Base-by-base conservation (phyloP, 768 basidiomycete species). In the Mycena indigotica region DNA sequence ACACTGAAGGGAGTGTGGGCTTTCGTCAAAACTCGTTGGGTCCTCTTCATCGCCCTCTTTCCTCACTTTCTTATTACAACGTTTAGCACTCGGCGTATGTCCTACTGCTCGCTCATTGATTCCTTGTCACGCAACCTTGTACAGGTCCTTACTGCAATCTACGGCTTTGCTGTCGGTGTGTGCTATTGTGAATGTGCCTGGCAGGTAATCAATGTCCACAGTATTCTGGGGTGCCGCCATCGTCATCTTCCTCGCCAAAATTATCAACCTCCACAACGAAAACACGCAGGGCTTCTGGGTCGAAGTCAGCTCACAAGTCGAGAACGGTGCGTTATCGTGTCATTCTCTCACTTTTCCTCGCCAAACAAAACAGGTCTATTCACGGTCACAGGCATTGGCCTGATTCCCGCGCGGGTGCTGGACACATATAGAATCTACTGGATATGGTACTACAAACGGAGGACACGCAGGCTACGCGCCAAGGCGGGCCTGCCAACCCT, bases 221-320 rank as follows among this genome's bases (percentile, higher is more conserved):
- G 92, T 87, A 0, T 93, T 95, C 65, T 95, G 91, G 92, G 92
- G 93, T 16, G 83, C 89, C 21, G 92, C 87, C 3, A 86, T 95
- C 60, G 88, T 93, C 15, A 71, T 93, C 51, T 87, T 93, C 71
- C 72, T 91, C 3, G 74, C 71, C 23, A 84, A 82, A 67, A 77
- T 84, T 44, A 92, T 93, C 69, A 84, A 89, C 65, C 72, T 89
- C 3, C 84, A 89, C 65, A 87, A 89, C 63, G 70, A 75, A 8
- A 80, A 88, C 53, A 81, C 77, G 0, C 87, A 93, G 72, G 86
- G 86, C 23, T 86, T 89, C 54, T 95, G 92, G 93, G 81, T 92
- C 16, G 90, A 93, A 72, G 77, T 91, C 41, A 81, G 81, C 44
- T 87, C 84, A 4, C 92, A 95, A 68, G 77, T 93, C 39, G 84